Evolutionary conservation across 2,329 filamentous ascomycete species (phyloP).

Genomic region (Alternaria metachromatica): DNA sequence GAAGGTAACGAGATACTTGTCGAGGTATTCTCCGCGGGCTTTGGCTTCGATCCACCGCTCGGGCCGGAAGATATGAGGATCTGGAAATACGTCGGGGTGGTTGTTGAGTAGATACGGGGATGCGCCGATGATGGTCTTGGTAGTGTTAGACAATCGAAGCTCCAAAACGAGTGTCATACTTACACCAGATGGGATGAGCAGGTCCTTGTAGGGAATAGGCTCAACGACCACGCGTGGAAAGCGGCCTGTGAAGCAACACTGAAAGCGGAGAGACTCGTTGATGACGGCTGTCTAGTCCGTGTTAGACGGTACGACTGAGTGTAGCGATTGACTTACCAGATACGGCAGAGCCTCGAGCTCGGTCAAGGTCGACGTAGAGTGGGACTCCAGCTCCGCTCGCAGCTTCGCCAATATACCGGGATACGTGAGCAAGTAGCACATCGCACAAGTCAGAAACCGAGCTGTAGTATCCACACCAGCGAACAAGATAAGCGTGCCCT

Average conservation of each 20-base stretch:
- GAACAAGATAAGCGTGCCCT: constrained; percentile 37
- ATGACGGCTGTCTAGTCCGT: constrained; percentile 14
- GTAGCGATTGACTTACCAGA: constrained; percentile 4
- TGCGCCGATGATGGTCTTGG: constrained; percentile 32
- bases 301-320: not conserved
- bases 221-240: constrained; percentile 24
- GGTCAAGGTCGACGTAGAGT: not conserved
- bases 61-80: constrained; percentile 20
- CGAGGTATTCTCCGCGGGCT: constrained; percentile 21
- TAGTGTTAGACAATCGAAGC: not conserved
- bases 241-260: constrained; percentile 16
- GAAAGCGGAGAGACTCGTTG: constrained; percentile 13
- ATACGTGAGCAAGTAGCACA: constrained; percentile 12
- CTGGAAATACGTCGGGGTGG: constrained; percentile 29
- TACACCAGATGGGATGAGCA: constrained; percentile 24
- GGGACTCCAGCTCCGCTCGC: not conserved
- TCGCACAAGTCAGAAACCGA: constrained; percentile 13
- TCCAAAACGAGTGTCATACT: not conserved
- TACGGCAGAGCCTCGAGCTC: constrained; percentile 18
- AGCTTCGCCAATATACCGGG: constrained; percentile 6
- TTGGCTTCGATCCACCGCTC: constrained; percentile 25
- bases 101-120: constrained; percentile 25
- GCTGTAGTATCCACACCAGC: constrained; percentile 47
- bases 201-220: constrained; percentile 21
- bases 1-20: constrained; percentile 50